Base-by-base conservation (phyloP, 2,329 filamentous ascomycete species). In the Colletotrichum endophyticum region DNA sequence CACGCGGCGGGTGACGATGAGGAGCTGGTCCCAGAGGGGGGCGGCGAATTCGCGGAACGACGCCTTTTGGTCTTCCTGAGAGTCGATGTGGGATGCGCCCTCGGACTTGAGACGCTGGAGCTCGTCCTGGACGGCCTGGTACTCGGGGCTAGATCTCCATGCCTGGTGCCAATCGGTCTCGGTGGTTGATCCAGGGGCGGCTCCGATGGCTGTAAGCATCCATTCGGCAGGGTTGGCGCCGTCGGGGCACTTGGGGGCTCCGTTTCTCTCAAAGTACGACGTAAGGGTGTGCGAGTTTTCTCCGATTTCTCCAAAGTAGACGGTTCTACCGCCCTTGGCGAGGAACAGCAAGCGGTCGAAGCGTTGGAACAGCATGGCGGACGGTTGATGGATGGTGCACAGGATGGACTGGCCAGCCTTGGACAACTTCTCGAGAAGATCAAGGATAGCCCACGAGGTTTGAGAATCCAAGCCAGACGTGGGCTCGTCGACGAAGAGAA, bases 401-500 rank as follows among this genome's bases (percentile, higher is more conserved):
- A 78, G 81, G 15, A 90, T 85, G 12, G 88, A 87, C 78, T 90
- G 88, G 7, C 88, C 88, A 6, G 83, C 85, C 71, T 88, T 80
- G 0, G 90, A 88, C 5, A 93, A 85, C 78, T 95, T 95, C 78
- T 94, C 91, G 74, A 96, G 89, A 4, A 95, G 87, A 82, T 92
- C 90, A 25, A 92, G 90, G 81, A 95, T 95, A 64, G 93, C 92
- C 93, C 93, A 95, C 0, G 94, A 93, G 2, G 94, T 95, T 81
- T 95, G 93, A 79, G 90, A 92, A 83, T 96, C 94, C 16, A 95
- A 88, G 81, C 94, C 94, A 7, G 93, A 95, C 7, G 94, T 95
- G 3, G 94, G 94, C 80, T 96, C 94, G 80, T 96, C 94, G 25
- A 95, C 88, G 87, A 95, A 96, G 22, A 95, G 89, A 64, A 95